Percentiles rank a stretch among this genome's conserved stretches.
phyloP scores from a whole-genome alignment of 2,329 filamentous ascomycete genomes.

The Cladobotryum protrusum region DNA sequence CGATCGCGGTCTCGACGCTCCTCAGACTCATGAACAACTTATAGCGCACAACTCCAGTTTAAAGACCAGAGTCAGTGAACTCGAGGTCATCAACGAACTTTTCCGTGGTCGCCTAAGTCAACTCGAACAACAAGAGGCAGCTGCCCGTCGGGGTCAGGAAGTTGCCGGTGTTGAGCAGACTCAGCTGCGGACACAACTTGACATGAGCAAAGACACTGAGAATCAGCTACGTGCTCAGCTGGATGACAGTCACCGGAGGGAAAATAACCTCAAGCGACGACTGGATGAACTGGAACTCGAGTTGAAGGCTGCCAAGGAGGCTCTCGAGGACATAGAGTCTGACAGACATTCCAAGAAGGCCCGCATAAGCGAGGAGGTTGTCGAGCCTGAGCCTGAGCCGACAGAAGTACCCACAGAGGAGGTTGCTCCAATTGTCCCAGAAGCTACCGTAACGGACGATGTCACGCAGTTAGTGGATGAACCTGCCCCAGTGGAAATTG shows the following conservation, averaged over 20 bases:
- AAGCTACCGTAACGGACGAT: conserved; percentile 6
- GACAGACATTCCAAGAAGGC: conserved; percentile 25
- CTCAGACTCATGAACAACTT: conserved; percentile 74
- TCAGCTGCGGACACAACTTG: conserved; percentile 51
- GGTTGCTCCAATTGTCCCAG: not conserved
- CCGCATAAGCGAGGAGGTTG: conserved; percentile 16
- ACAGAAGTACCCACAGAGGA: not conserved
- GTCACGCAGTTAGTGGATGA: conserved; percentile 1
- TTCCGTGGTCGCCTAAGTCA: conserved; percentile 72
- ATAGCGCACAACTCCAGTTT: conserved; percentile 74
- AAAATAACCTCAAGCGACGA: conserved; percentile 74
- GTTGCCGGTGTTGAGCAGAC: conserved; percentile 50
- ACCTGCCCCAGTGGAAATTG: conserved; percentile 5
- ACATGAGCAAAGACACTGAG: conserved; percentile 35
- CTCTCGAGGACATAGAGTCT: conserved; percentile 12
- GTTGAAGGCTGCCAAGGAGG: conserved; percentile 30
- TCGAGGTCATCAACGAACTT: conserved; percentile 88
- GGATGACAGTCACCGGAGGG: conserved; percentile 70
- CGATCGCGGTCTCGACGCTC: conserved; percentile 61
- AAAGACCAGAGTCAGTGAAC: conserved; percentile 91
- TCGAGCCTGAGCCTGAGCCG: not conserved
- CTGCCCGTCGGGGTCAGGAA: conserved; percentile 55
- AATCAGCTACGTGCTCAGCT: conserved; percentile 53
- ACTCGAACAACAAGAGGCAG: conserved; percentile 69
- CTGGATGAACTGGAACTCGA: conserved; percentile 72